These are phyloP conservation scores for Jamesozyma hellenica DNA, from an alignment of 805 yeast species.

Conservation along the genomic window DNA sequence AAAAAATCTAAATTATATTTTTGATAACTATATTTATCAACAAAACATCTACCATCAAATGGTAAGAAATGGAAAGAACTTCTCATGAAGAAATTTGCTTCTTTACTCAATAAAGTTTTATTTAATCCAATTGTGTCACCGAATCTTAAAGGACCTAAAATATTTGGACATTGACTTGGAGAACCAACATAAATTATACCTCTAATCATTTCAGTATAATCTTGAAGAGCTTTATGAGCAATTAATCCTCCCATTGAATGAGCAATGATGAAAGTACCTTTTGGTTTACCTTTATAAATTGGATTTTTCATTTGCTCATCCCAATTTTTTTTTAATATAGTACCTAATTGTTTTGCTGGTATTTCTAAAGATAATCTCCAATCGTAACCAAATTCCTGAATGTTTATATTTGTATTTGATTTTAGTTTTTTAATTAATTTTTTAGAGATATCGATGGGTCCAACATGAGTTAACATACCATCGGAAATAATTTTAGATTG, in stretches of 20 bases:
- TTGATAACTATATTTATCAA: conserved; percentile 49
- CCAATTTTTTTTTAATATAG: conserved; percentile 35
- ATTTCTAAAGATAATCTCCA: conserved; percentile 73
- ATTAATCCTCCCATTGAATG: conserved; percentile 94
- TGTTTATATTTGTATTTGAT: conserved; percentile 47
- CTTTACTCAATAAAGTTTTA: conserved; percentile 65
- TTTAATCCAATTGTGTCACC: conserved; percentile 75
- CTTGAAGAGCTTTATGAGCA: conserved; percentile 68
- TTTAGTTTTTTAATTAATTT: conserved; percentile 46
- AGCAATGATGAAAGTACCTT: conserved; percentile 63
- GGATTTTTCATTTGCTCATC: conserved; percentile 24
- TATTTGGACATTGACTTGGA: conserved; percentile 77
- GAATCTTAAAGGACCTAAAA: conserved; percentile 72
- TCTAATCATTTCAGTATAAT: conserved; percentile 55
- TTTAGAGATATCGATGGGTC: conserved; percentile 74
- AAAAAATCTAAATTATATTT: conserved; percentile 62
- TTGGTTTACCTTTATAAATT: conserved; percentile 24
- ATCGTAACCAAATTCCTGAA: conserved; percentile 81
- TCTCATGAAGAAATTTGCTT: conserved; percentile 82
- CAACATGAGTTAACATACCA: conserved; percentile 71
- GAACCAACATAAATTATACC: conserved; percentile 75
- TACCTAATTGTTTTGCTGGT: conserved; percentile 40
- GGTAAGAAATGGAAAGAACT: conserved; percentile 76
- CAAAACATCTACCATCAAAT: conserved; percentile 60
- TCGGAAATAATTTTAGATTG: conserved; percentile 51